Percentiles rank a stretch among this genome's conserved stretches.
These are phyloP conservation scores for Coniochaeta pulveracea DNA, from an alignment of 2,329 filamentous ascomycete genomes.

Conservation along the genomic window DNA sequence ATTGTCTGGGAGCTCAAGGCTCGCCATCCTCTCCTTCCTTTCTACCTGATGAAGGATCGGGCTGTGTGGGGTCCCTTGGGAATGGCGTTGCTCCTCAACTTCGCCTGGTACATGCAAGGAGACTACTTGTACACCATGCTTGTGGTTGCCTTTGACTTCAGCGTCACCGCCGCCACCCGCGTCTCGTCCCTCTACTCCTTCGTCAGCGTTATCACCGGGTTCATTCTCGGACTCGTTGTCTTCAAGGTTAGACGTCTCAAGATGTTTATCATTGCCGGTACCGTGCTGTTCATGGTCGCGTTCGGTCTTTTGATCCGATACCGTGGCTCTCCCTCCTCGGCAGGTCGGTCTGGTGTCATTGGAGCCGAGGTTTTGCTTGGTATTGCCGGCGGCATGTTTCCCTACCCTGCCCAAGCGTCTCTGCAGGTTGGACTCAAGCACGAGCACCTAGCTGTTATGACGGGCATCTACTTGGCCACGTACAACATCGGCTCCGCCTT, in stretches of 20 bases:
- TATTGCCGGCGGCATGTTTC: conserved; percentile 52
- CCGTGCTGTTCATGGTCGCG: conserved; percentile 49
- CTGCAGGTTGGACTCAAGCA: conserved; percentile 29
- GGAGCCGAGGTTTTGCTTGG: conserved; percentile 52
- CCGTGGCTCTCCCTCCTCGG: conserved; percentile 35
- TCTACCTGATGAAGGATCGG: conserved; percentile 49
- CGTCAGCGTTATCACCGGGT: conserved; percentile 44
- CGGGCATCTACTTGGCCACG: conserved; percentile 48
- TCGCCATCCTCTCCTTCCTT: conserved; percentile 46
- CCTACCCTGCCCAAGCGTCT: conserved; percentile 34
- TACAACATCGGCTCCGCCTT: conserved; percentile 53
- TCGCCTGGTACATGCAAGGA: conserved; percentile 50
- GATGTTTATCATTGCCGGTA: conserved; percentile 50
- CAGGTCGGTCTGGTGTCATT: conserved; percentile 44
- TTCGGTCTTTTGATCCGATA: conserved; percentile 54
- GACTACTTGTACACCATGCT: conserved; percentile 55
- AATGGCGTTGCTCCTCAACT: conserved; percentile 44
- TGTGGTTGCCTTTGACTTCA: conserved; percentile 49
- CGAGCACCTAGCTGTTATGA: conserved; percentile 51
- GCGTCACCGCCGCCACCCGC: conserved; percentile 42
- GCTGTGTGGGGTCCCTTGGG: conserved; percentile 52
- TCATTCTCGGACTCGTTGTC: conserved; percentile 44
- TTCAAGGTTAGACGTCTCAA: conserved; percentile 48
- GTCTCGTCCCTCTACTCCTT: conserved; percentile 48
- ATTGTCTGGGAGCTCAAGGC: conserved; percentile 34